Conservation (phyloP, 2,329 filamentous ascomycete species). For the Aspergillaceae sp. region DNA sequence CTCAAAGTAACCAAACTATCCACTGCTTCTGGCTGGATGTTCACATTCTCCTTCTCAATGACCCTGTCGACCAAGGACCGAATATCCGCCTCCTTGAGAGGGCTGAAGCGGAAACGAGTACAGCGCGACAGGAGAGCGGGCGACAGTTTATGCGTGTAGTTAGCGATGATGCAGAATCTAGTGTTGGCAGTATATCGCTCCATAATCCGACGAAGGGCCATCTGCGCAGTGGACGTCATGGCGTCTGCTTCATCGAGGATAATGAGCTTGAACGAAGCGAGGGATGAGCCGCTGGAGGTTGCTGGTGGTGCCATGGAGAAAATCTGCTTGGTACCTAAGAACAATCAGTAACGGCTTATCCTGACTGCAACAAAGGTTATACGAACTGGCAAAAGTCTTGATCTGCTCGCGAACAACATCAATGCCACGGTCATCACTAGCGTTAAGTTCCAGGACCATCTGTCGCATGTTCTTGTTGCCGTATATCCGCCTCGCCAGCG, state of each 20-base stretch:
- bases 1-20: slow-evolving; percentile 78
- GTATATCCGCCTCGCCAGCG: slow-evolving; percentile 87
- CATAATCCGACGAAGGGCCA: slow-evolving; percentile 95
- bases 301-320: slow-evolving; percentile 56
- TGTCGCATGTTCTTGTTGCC: slow-evolving; percentile 86
- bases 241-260: slow-evolving; percentile 98
- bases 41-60: slow-evolving; percentile 75
- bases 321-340: slow-evolving; percentile 74
- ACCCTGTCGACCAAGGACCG: slow-evolving; percentile 78
- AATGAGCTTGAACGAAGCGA: slow-evolving; percentile 87
- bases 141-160: slow-evolving; percentile 96
- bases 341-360: slow-evolving; percentile 1
- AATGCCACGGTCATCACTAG: slow-evolving; percentile 93
- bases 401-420: slow-evolving; percentile 98
- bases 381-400: slow-evolving; percentile 84
- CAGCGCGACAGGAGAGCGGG: slow-evolving; percentile 87
- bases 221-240: slow-evolving; percentile 98
- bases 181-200: slow-evolving; percentile 99
- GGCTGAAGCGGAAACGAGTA: slow-evolving; percentile 90
- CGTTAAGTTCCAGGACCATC: slow-evolving; percentile 97
- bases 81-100: slow-evolving; percentile 82
- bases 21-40: slow-evolving; percentile 70
- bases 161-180: slow-evolving; percentile 95
- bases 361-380: neutral
- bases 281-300: slow-evolving; percentile 36